Evolutionary conservation across 2,329 filamentous ascomycete genomes (phyloP).

Genomic region (Penicillium sp.): DNA sequence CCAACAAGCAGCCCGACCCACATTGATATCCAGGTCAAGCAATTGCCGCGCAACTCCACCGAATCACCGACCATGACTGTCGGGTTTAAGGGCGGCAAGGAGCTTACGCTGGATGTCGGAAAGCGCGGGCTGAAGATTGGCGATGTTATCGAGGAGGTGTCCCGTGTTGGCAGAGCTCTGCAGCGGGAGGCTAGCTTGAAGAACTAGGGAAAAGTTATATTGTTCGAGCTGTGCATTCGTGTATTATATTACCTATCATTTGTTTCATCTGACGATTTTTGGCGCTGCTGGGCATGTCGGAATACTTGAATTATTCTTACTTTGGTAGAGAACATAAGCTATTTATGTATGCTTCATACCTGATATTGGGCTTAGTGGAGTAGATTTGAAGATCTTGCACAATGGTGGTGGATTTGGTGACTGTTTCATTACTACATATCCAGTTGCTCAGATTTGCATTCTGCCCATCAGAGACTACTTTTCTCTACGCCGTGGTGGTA

Average conservation of each 20-base stretch:
- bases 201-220: slow-evolving; percentile 30
- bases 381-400: background rate
- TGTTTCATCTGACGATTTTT: slow-evolving; percentile 9
- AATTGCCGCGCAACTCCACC: slow-evolving; percentile 69
- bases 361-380: background rate
- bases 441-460: background rate
- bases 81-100: slow-evolving; percentile 95
- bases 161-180: slow-evolving; percentile 80
- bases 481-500: background rate
- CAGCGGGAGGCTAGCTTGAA: slow-evolving; percentile 79
- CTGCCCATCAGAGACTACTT: background rate
- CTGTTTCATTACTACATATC: background rate
- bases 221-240: slow-evolving; percentile 13
- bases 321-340: background rate
- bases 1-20: slow-evolving; percentile 72
- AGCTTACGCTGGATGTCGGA: slow-evolving; percentile 77
- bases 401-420: background rate
- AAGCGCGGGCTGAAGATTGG: slow-evolving; percentile 78
- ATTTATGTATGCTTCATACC: background rate
- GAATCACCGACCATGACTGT: slow-evolving; percentile 69
- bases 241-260: slow-evolving; percentile 18
- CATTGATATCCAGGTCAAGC: slow-evolving; percentile 74
- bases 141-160: slow-evolving; percentile 82
- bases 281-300: slow-evolving; percentile 5
- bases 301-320: background rate